Evolutionary conservation across 1,139 yeast genomes (phyloP), one percentile per base, ranked within the genome.

Genomic region (Debaryomyces fabryi): DNA sequence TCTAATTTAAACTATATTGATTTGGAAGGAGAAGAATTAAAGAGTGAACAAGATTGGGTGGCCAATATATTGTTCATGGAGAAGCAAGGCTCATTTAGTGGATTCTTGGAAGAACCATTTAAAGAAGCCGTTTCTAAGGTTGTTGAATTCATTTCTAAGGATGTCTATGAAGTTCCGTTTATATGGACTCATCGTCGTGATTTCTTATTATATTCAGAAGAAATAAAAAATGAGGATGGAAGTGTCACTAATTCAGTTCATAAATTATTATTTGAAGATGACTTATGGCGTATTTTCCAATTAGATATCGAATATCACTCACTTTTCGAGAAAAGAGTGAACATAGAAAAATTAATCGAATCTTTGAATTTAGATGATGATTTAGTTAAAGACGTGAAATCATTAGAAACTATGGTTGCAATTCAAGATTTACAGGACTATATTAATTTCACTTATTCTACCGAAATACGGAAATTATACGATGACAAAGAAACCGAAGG

Each of bases 171-270:
- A 64, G 96, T 93, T 3, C 98, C 99, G n/a, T 89, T 91, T 62
- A 91, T 93, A 52, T 92, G 96, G 89, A 86, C 92, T 33, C 96
- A 91, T 62, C 88, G 98, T 65, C 87, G 96, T 66, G 98, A 93
- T 67, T 91, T 88, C 63, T 75, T 90, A 34, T 73, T 87, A 46
- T 74, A 75, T 56, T 79, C 88, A 10, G 86, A 81, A 58, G 85
- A 82, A 47, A 76, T 74, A 7, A 55, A 57, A 27, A 73, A 71
- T 43, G 80, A 81, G 7, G 82, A 80, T 42, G 81, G 80, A 0
- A 55, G 58, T 9, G 52, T 62, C 16, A 68, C 65, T 41, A 72
- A 74, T 44, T 69, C 67, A 25, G 85, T 82, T 18, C 79, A 75
- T 55, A 79, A 79, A 55, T 72, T 86, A 43, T 68, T 86, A 48